Conservation (phyloP, 257 asterid species). For the Gentiana straminea region DNA sequence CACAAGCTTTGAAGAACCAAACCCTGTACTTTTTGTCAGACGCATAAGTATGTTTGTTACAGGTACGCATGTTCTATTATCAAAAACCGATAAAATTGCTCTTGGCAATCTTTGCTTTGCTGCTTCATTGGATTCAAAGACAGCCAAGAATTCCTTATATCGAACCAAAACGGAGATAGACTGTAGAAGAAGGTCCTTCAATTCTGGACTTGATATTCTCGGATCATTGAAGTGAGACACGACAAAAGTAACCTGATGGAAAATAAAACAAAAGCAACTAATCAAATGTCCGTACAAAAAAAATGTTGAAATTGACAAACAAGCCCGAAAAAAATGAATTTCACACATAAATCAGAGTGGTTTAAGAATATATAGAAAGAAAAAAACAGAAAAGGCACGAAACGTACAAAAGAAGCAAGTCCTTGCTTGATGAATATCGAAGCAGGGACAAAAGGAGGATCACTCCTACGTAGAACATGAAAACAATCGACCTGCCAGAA, state of each 20-base stretch:
- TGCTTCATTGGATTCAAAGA: conserved; percentile 81
- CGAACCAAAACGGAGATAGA: conserved; percentile 83
- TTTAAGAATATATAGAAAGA: background rate
- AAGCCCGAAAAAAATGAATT: too few relatives aligned
- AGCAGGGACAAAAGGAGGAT: conserved; percentile 88
- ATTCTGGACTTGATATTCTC: conserved; percentile 82
- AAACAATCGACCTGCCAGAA: conserved; percentile 80
- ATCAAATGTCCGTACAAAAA: background rate
- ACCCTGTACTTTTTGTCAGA: conserved; percentile 78
- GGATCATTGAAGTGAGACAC: conserved; percentile 88
- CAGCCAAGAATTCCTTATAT: conserved; percentile 71
- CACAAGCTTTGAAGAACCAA: conserved; percentile 66
- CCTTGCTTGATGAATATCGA: conserved; percentile 82
- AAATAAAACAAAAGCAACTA: background rate
- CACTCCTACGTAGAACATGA: conserved; percentile 90
- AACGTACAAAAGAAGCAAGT: conserved; percentile 72
- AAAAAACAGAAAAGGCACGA: conserved; percentile 9
- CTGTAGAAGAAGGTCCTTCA: conserved; percentile 91
- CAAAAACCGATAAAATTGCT: conserved; percentile 78
- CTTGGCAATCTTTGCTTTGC: conserved; percentile 65
- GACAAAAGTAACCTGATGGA: conserved; percentile 64
- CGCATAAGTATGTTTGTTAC: conserved; percentile 77
- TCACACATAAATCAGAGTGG: too few relatives aligned
- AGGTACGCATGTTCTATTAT: conserved; percentile 90
- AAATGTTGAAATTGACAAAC: background rate